A percentile compares a stretch with the other conserved stretches of the same genome.
Conservation (phyloP, 768 basidiomycete species). For the Lactarius vividus region DNA sequence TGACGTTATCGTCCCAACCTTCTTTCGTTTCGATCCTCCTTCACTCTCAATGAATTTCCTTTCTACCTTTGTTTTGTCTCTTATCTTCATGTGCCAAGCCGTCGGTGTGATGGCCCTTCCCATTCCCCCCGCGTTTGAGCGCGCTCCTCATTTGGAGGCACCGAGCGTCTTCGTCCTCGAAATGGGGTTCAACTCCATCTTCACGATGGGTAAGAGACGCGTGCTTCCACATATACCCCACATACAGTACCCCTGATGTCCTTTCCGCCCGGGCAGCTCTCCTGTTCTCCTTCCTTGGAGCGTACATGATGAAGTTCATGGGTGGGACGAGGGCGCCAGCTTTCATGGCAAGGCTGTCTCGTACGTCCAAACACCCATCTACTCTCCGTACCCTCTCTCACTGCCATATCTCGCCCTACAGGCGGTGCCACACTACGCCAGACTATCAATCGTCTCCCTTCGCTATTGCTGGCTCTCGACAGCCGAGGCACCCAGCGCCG, state of each 20-base stretch:
- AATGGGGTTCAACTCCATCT: not conserved
- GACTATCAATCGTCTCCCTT: not conserved
- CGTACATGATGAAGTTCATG: not conserved
- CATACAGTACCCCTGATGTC: not conserved
- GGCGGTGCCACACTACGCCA: not conserved
- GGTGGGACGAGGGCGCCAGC: not conserved
- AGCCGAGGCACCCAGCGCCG: not conserved
- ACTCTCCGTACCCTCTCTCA: not conserved
- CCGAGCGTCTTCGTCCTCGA: not conserved
- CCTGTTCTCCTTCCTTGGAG: not conserved
- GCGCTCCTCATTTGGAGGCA: too few relatives aligned
- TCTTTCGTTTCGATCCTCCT: not conserved
- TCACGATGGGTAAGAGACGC: not conserved
- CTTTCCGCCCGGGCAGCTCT: not conserved
- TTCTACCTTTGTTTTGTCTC: not conserved
- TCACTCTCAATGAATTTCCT: not conserved
- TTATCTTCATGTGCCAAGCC: not conserved
- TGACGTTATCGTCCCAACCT: not conserved
- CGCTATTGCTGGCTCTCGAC: not conserved
- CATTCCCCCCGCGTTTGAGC: not conserved
- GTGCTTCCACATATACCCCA: not conserved
- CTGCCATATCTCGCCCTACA: not conserved
- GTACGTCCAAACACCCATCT: slow-evolving; percentile 4
- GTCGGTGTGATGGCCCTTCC: not conserved
- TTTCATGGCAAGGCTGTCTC: not conserved